phyloP scores from a whole-genome alignment of 1,139 yeast species.

The Diutina rugosa region DNA sequence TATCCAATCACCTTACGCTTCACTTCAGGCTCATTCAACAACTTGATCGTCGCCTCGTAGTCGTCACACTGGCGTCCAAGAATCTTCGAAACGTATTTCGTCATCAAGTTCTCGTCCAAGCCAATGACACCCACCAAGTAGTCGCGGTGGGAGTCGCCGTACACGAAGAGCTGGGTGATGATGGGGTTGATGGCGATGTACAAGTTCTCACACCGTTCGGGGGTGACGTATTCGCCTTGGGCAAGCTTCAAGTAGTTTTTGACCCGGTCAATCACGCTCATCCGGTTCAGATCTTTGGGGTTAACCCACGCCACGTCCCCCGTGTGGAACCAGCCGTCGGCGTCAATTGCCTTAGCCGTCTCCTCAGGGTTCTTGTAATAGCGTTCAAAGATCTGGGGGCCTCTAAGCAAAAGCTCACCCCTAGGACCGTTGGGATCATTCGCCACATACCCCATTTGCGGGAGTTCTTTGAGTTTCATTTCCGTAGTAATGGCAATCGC shows the following conservation, averaged over 20 bases:
- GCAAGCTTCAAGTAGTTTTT: conserved; percentile 72
- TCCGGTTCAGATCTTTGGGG: conserved; percentile 25
- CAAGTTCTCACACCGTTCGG: conserved; percentile 60
- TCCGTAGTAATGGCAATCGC: conserved; percentile 21
- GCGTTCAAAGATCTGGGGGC: conserved; percentile 49
- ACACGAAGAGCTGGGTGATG: conserved; percentile 12
- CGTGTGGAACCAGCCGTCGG: conserved; percentile 65
- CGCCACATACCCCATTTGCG: conserved; percentile 3
- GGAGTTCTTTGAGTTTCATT: conserved; percentile 17
- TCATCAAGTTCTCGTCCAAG: conserved; percentile 16
- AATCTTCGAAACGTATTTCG: neutral
- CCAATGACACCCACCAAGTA: conserved; percentile 41
- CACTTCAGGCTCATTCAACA: neutral
- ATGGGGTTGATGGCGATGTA: conserved; percentile 24
- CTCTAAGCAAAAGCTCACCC: conserved; percentile 49
- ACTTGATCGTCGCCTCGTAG: neutral
- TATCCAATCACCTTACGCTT: neutral
- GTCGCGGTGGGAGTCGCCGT: conserved; percentile 36
- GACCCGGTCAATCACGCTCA: conserved; percentile 58
- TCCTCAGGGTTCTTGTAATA: conserved; percentile 49
- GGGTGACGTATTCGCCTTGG: conserved; percentile 75
- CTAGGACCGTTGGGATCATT: conserved; percentile 6
- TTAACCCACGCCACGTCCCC: conserved; percentile 58
- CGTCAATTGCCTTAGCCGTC: conserved; percentile 38
- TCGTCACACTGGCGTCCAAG: neutral